Evolutionary conservation across 768 basidiomycete species (phyloP).

Genomic region (Lyophyllum shimeji): DNA sequence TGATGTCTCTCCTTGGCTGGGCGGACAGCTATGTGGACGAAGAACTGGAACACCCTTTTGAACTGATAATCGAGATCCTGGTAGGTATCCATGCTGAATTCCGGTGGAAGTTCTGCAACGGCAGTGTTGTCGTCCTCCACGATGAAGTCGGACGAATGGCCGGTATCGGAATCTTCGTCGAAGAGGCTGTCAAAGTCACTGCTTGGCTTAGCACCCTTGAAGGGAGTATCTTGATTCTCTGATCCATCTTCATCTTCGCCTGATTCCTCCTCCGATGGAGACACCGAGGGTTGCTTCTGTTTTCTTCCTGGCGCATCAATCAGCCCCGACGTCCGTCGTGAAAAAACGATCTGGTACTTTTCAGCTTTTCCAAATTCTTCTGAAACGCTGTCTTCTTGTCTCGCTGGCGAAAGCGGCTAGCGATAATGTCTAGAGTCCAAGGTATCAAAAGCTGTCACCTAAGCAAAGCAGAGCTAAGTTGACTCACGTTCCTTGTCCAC

Average conservation of each 20-base stretch:
- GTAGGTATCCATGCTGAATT: slow-evolving; percentile 80
- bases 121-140: slow-evolving; percentile 62
- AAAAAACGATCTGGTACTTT: slow-evolving; percentile 41
- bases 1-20: slow-evolving; percentile 46
- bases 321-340: not conserved
- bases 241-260: slow-evolving; percentile 27
- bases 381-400: slow-evolving; percentile 61
- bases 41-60: slow-evolving; percentile 86
- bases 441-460: not conserved
- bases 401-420: slow-evolving; percentile 60
- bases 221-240: slow-evolving; percentile 27
- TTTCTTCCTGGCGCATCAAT: slow-evolving; percentile 39
- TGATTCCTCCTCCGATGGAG: slow-evolving; percentile 19
- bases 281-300: slow-evolving; percentile 36
- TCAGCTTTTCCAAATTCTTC: slow-evolving; percentile 63
- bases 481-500: slow-evolving; percentile 55
- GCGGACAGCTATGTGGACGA: slow-evolving; percentile 77
- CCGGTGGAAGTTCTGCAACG: slow-evolving; percentile 56
- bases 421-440: slow-evolving; percentile 53
- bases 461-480: not conserved
- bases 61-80: slow-evolving; percentile 78
- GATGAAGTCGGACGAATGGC: slow-evolving; percentile 48
- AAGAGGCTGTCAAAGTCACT: slow-evolving; percentile 35
- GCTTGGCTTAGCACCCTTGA: slow-evolving; percentile 47
- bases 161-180: slow-evolving; percentile 36